Evolutionary conservation across 768 basidiomycete genomes (phyloP).

Genomic region (Paxillus ammoniavirescens): DNA sequence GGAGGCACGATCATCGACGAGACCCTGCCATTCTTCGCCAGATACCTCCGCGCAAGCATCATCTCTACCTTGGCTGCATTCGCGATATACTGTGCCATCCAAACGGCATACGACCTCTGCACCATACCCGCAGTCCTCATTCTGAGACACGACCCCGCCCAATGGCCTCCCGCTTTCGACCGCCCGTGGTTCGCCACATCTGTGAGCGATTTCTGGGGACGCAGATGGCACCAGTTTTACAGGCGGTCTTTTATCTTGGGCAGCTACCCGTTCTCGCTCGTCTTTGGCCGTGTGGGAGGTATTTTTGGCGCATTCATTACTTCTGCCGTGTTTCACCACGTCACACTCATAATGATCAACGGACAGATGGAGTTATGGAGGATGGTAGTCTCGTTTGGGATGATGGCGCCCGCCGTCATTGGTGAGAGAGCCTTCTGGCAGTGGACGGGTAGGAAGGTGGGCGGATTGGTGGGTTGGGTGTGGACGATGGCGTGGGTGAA

Average conservation of each 20-base stretch:
- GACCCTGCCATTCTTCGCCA: slow-evolving; percentile 20
- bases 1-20: slow-evolving; percentile 35
- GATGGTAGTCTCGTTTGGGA: slow-evolving; percentile 49
- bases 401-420: slow-evolving; percentile 50
- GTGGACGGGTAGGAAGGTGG: slow-evolving; percentile 25
- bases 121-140: slow-evolving; percentile 21
- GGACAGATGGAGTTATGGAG: slow-evolving; percentile 42
- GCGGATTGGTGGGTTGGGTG: slow-evolving; percentile 28
- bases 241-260: slow-evolving; percentile 33
- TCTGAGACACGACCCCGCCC: slow-evolving; percentile 23
- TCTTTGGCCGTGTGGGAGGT: slow-evolving; percentile 46
- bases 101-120: slow-evolving; percentile 28
- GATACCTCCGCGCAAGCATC: slow-evolving; percentile 39
- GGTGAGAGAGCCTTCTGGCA: slow-evolving; percentile 35
- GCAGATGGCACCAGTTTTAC: slow-evolving; percentile 36
- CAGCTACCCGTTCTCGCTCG: slow-evolving; percentile 20
- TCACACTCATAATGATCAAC: slow-evolving; percentile 54
- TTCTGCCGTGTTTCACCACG: slow-evolving; percentile 55
- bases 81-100: slow-evolving; percentile 44
- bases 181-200: slow-evolving; percentile 34
- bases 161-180: slow-evolving; percentile 32
- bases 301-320: slow-evolving; percentile 55
- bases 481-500: slow-evolving; percentile 32
- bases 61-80: slow-evolving; percentile 45
- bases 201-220: slow-evolving; percentile 35